Conservation (phyloP, 1,139 yeast genomes). For the Blastobotrys serpentis region DNA sequence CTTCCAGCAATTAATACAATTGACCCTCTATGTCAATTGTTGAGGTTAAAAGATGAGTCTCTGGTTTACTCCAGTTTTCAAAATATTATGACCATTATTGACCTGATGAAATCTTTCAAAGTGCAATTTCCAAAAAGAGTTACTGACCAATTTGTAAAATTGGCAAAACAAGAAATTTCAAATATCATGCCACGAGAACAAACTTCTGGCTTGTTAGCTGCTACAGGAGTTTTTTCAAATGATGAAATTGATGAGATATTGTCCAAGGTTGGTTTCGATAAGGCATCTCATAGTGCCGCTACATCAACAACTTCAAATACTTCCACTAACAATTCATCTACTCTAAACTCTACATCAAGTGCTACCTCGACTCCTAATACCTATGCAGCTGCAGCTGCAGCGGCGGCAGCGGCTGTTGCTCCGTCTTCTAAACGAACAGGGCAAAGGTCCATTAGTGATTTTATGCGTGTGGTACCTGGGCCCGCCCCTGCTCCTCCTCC, state of each 20-base stretch:
- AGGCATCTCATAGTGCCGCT: conserved; percentile 20
- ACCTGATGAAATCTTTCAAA: conserved; percentile 33
- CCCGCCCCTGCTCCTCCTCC: conserved; percentile 19
- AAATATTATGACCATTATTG: conserved; percentile 50
- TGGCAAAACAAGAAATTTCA: conserved; percentile 28
- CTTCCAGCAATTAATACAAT: conserved; percentile 32
- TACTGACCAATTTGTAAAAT: conserved; percentile 25
- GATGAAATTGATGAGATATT: conserved; percentile 26
- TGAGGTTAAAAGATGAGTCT: conserved; percentile 75
- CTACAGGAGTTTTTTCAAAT: conserved; percentile 27
- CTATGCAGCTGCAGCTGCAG: conserved; percentile 15
- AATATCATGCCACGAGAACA: conserved; percentile 30
- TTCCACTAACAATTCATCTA: conserved; percentile 10
- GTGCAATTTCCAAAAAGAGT: conserved; percentile 30
- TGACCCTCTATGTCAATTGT: conserved; percentile 65
- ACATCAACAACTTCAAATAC: conserved; percentile 19
- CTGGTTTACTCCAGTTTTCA: conserved; percentile 72
- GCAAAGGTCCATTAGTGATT: conserved; percentile 28
- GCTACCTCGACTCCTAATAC: background rate
- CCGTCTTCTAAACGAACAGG: conserved; percentile 9
- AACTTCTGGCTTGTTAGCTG: conserved; percentile 27
- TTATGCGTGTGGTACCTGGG: conserved; percentile 21
- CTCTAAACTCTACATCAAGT: conserved; percentile 9
- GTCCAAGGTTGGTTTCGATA: conserved; percentile 11
- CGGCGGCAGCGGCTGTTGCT: conserved; percentile 19